Conservation (phyloP, 78 protist species). For the Dictyostelium citrinum region DNA sequence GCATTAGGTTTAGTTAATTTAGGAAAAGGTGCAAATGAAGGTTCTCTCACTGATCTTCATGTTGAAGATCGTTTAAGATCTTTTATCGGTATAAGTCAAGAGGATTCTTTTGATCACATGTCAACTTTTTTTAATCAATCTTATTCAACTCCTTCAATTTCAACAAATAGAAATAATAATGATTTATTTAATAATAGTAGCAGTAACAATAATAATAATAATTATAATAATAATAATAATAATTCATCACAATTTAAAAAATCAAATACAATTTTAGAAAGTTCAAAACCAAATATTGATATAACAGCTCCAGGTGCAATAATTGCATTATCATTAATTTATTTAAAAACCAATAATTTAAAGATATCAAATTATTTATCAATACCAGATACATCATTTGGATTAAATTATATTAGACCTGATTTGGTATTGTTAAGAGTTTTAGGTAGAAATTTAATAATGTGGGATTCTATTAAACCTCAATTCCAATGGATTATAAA, state of each 20-base stretch:
- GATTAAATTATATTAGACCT: conserved; percentile 83
- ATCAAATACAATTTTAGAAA: conserved; percentile 43
- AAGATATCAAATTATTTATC: conserved; percentile 66
- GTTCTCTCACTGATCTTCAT: conserved; percentile 85
- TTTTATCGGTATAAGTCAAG: conserved; percentile 15
- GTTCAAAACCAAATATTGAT: conserved; percentile 81
- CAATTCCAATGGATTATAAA: conserved; percentile 48
- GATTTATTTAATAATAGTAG: not conserved
- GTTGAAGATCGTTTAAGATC: conserved; percentile 81
- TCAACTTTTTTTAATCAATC: not conserved
- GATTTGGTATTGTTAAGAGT: conserved; percentile 85
- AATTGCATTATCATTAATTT: conserved; percentile 89
- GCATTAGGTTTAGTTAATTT: conserved; percentile 89
- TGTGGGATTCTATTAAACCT: conserved; percentile 57
- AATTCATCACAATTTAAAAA: not conserved
- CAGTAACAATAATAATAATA: not conserved
- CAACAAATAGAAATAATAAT: conserved; percentile 1
- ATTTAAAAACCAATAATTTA: conserved; percentile 77
- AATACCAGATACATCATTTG: conserved; percentile 82
- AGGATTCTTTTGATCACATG: conserved; percentile 28
- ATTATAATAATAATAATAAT: not conserved
- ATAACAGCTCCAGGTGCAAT: conserved; percentile 94
- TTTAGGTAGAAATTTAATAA: conserved; percentile 64
- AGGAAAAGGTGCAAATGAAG: conserved; percentile 71
- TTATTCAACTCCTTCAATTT: not conserved